A percentile compares a stretch with the other conserved stretches of the same genome.
Conservation (phyloP, 768 basidiomycete species). For the Auriscalpium vulgare region DNA sequence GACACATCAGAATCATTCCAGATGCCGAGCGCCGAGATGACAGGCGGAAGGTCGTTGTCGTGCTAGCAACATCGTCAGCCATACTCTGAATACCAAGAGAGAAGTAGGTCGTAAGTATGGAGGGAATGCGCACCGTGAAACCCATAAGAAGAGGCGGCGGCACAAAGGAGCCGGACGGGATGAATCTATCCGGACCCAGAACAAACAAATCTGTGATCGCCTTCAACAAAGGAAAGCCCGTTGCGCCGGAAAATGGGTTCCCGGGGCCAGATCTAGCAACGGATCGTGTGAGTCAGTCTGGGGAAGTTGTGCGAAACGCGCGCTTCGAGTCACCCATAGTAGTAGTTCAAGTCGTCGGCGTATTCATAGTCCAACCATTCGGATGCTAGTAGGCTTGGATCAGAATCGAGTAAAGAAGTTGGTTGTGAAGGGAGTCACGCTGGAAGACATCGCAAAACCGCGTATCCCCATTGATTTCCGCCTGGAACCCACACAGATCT, state of each 20-base stretch:
- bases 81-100: not conserved
- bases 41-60: conserved; percentile 36
- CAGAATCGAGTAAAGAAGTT: not conserved
- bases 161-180: conserved; percentile 20
- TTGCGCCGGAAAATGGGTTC: conserved; percentile 32
- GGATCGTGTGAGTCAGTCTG: not conserved
- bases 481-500: conserved; percentile 35
- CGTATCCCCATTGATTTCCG: conserved; percentile 30
- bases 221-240: conserved; percentile 33
- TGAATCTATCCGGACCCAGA: conserved; percentile 22
- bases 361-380: conserved; percentile 41
- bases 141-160: conserved; percentile 37
- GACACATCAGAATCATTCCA: conserved; percentile 35
- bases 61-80: conserved; percentile 21
- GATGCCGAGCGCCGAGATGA: conserved; percentile 34
- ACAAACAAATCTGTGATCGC: conserved; percentile 31
- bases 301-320: not conserved
- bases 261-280: conserved; percentile 34
- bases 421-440: conserved; percentile 16
- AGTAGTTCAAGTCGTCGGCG: conserved; percentile 37
- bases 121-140: conserved; percentile 27
- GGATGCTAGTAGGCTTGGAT: conserved; percentile 15
- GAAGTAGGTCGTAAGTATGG: not conserved
- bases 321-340: conserved; percentile 29
- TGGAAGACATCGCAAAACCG: conserved; percentile 35